Evolutionary conservation across 768 basidiomycete genomes (phyloP).

Genomic region (Suillus placidus): DNA sequence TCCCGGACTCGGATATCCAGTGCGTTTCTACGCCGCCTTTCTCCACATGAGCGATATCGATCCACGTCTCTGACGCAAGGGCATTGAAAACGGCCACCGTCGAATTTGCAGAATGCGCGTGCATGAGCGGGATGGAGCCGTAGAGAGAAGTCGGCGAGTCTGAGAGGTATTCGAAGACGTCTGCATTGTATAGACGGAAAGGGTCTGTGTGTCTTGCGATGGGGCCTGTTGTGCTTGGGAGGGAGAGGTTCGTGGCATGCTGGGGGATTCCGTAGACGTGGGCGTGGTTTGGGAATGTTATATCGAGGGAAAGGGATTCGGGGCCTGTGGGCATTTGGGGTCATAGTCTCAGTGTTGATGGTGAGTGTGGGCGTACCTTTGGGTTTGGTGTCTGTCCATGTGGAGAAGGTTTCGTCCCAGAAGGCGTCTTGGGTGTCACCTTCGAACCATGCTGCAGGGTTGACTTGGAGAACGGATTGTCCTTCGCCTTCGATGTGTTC

Average conservation of each 20-base stretch:
- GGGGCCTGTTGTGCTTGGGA: slow-evolving; percentile 87
- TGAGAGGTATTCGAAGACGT: slow-evolving; percentile 95
- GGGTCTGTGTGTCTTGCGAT: slow-evolving; percentile 81
- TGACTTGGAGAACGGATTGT: slow-evolving; percentile 57
- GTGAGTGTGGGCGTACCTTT: slow-evolving; percentile 62
- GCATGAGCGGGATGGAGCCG: slow-evolving; percentile 89
- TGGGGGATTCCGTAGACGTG: slow-evolving; percentile 97
- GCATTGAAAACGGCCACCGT: slow-evolving; percentile 92
- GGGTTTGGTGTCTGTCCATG: slow-evolving; percentile 93
- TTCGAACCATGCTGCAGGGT: slow-evolving; percentile 81
- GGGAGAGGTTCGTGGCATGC: slow-evolving; percentile 86
- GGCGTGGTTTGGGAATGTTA: slow-evolving; percentile 88
- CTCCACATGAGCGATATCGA: slow-evolving; percentile 79
- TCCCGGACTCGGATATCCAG: slow-evolving; percentile 98
- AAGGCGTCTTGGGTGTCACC: slow-evolving; percentile 80
- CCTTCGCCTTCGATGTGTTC: slow-evolving; percentile 34
- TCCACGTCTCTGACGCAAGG: slow-evolving; percentile 90
- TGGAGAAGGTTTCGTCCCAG: slow-evolving; percentile 87
- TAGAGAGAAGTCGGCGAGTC: slow-evolving; percentile 82
- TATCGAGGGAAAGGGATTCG: slow-evolving; percentile 90
- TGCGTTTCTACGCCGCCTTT: slow-evolving; percentile 68
- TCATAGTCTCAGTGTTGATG: neutral
- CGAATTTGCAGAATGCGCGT: slow-evolving; percentile 85
- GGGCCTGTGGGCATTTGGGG: slow-evolving; percentile 64
- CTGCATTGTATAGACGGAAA: slow-evolving; percentile 92